A percentile compares a stretch with the other conserved stretches of the same genome.
Evolutionary conservation across 345 rosid species (phyloP).

Genomic region (Gossypioides kirkii): DNA sequence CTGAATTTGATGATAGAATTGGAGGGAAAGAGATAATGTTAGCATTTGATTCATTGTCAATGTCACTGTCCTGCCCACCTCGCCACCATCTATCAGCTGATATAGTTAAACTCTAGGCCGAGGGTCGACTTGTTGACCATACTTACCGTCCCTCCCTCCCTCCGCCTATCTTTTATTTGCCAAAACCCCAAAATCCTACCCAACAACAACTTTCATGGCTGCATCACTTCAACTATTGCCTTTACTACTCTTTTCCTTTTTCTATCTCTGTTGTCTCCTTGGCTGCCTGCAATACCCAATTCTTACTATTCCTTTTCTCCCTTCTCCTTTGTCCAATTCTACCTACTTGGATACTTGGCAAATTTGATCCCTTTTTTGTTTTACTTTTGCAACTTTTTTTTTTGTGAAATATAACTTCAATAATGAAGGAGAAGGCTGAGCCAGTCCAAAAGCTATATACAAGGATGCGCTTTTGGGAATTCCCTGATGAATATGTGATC

Average conservation of each 20-base stretch:
- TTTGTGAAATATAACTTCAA: background rate
- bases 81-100: too few species aligned
- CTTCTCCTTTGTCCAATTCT: background rate
- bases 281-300: background rate
- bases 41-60: too few species aligned
- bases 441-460: constrained; percentile 72
- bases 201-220: too few species aligned
- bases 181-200: too few species aligned
- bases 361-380: too few species aligned
- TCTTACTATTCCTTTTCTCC: background rate
- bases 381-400: background rate
- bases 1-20: background rate
- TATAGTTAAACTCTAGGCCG: too few species aligned
- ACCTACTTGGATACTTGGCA: background rate
- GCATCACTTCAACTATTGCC: too few species aligned
- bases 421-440: constrained; percentile 73
- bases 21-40: too few species aligned
- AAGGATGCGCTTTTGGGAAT: constrained; percentile 85
- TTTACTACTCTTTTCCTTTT: background rate
- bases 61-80: too few species aligned
- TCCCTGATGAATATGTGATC: constrained; percentile 81
- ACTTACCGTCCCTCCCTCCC: too few species aligned
- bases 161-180: too few species aligned
- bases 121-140: too few species aligned
- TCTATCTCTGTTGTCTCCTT: background rate